Conservation (phyloP, 441 rosid species). For the Pelargonium cotyledonis region DNA sequence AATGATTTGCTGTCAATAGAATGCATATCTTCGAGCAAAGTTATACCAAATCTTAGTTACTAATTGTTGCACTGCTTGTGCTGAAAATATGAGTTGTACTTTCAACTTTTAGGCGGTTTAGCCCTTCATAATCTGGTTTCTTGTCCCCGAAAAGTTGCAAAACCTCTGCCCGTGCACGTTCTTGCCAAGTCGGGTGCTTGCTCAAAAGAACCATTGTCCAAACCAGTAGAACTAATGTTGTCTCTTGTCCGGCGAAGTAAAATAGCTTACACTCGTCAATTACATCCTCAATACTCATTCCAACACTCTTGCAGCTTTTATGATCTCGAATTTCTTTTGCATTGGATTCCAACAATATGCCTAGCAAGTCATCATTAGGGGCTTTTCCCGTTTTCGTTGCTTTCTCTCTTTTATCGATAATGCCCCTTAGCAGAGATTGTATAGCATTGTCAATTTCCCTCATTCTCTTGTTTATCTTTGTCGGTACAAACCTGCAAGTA, state of each 20-base stretch:
- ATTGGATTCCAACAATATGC: neutral
- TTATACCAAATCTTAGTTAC: no score
- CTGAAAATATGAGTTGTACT: constrained; percentile 1
- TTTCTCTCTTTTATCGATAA: neutral
- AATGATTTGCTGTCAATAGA: no score
- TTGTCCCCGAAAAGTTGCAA: constrained; percentile 10
- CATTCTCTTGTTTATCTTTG: constrained; percentile 23
- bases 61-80: no score
- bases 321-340: neutral
- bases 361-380: neutral
- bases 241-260: neutral
- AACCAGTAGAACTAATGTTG: neutral
- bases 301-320: neutral
- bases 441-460: constrained; percentile 19
- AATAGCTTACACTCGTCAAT: neutral
- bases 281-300: neutral
- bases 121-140: constrained; percentile 7
- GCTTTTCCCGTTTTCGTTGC: neutral
- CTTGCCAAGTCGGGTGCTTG: constrained; percentile 15
- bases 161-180: constrained; percentile 14
- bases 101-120: constrained; percentile 21
- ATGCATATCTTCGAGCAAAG: no score
- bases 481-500: constrained; percentile 19
- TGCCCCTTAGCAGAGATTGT: neutral
- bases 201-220: no score